A percentile compares a stretch with the other conserved stretches of the same genome.
Conservation (phyloP, 805 yeast species). For the Wickerhamomyces silvicola region DNA sequence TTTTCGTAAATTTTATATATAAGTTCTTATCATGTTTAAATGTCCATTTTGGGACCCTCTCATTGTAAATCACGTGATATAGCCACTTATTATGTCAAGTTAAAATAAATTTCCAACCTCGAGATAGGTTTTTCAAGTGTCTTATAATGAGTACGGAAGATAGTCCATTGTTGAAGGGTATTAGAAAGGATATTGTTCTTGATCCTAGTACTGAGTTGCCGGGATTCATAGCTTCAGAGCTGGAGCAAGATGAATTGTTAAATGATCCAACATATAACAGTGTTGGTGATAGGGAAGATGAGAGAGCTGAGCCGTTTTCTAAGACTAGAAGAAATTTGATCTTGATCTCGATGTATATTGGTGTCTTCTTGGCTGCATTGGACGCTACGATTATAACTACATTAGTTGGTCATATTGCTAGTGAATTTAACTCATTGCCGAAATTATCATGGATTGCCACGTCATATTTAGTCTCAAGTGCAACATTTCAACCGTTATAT, state of each 20-base stretch:
- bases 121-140: too few relatives aligned
- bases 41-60: too few relatives aligned
- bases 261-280: slow-evolving; percentile 12
- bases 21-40: not conserved
- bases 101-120: too few relatives aligned
- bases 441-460: slow-evolving; percentile 71
- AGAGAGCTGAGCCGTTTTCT: slow-evolving; percentile 5
- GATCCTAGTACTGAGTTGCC: slow-evolving; percentile 28
- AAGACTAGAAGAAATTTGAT: slow-evolving; percentile 24
- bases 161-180: slow-evolving; percentile 14
- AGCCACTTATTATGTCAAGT: too few relatives aligned
- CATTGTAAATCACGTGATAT: not conserved
- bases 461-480: slow-evolving; percentile 57
- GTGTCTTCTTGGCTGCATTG: slow-evolving; percentile 55
- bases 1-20: too few relatives aligned
- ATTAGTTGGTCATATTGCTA: slow-evolving; percentile 56
- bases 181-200: slow-evolving; percentile 14
- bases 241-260: slow-evolving; percentile 25
- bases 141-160: slow-evolving; percentile 7
- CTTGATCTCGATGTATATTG: slow-evolving; percentile 36
- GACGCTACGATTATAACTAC: slow-evolving; percentile 69
- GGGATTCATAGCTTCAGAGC: slow-evolving; percentile 28
- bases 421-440: slow-evolving; percentile 58
- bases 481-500: slow-evolving; percentile 68
- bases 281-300: too few relatives aligned